Conservation (phyloP, 305 asterid genomes). For the Ilex paraguariensis region DNA sequence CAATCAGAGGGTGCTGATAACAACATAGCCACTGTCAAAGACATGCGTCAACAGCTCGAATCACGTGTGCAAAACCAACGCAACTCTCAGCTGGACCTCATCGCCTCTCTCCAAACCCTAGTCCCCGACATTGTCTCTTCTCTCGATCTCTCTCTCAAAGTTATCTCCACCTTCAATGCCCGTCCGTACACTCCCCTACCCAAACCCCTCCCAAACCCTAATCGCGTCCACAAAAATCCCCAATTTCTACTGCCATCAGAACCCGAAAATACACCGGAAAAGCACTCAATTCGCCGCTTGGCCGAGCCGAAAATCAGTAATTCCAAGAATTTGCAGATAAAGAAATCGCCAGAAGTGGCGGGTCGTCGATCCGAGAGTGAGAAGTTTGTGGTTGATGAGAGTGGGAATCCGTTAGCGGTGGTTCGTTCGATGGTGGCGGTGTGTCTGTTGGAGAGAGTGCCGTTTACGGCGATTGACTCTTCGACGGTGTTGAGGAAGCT, state of each 20-base stretch:
- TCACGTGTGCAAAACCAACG: slow-evolving; percentile 69
- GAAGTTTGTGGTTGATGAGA: slow-evolving; percentile 52
- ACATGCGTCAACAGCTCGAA: slow-evolving; percentile 60
- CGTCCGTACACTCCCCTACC: slow-evolving; percentile 71
- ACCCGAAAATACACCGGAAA: neutral
- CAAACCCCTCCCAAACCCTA: slow-evolving; percentile 57
- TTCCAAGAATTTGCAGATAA: neutral
- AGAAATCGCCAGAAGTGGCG: neutral
- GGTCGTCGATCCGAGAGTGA: slow-evolving; percentile 28
- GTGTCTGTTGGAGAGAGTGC: slow-evolving; percentile 83
- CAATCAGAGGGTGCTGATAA: slow-evolving; percentile 28
- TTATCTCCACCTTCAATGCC: slow-evolving; percentile 52
- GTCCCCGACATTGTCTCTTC: slow-evolving; percentile 89
- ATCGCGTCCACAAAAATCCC: slow-evolving; percentile 29
- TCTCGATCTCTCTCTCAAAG: slow-evolving; percentile 73
- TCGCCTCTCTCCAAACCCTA: slow-evolving; percentile 71
- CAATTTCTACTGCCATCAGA: neutral
- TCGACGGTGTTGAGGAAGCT: slow-evolving; percentile 73
- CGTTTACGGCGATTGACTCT: slow-evolving; percentile 71
- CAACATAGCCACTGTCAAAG: slow-evolving; percentile 49
- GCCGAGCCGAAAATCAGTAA: slow-evolving; percentile 19
- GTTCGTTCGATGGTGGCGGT: slow-evolving; percentile 93
- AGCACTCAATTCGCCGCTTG: slow-evolving; percentile 16
- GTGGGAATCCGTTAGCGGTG: slow-evolving; percentile 61
- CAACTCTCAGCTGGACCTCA: slow-evolving; percentile 71